Evolutionary conservation across 2,329 filamentous ascomycete genomes (phyloP), one percentile per base, ranked within the genome.

Genomic region (Geosmithia morbida): DNA sequence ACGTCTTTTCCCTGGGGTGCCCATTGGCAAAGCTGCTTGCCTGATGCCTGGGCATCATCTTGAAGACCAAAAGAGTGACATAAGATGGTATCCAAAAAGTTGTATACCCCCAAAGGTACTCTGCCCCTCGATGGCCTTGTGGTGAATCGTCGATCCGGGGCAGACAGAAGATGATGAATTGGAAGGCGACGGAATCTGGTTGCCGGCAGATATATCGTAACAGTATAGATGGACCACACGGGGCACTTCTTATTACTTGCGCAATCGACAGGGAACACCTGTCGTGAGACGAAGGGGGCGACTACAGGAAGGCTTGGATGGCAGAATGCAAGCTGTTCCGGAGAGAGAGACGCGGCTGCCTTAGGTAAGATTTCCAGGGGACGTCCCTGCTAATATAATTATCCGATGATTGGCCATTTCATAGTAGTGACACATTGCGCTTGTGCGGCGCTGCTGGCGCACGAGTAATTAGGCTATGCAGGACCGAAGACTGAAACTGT

Each of bases 11-110:
- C 53, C 81, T 75, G 53, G 85, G 83, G 64, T 89, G 89, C 61
- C 87, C 89, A 70, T 92, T 94, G 52, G 83, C 79, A 66, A 85
- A 90, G 64, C 82, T 82, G 65, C 70, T 69, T 51, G 71, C 69
- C 61, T 84, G 76, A 74, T 94, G 87, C 71, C 87, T 80, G 63
- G 90, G 85, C 80, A 92, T 88, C 79, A 83, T 85, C 70, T 79
- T 81, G 62, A 67, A 68, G 61, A 53, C 29, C 44, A 29, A 19
- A 45, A 26, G 41, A 19, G 18, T 18, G 40, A 45, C 48, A 49
- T 49, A 46, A 43, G 26, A 43, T 16, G 13, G 13, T 37, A 16
- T 37, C 33, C 14, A 37, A 11, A 37, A 37, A 37, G 33, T 37
- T 37, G 33, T 37, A 11, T 16, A n/a, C 33, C 44, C 39, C 22